Evolutionary conservation across 768 basidiomycete species (phyloP), one percentile per base, ranked within the genome.

Genomic region (Phylloporus rhodoxanthus): DNA sequence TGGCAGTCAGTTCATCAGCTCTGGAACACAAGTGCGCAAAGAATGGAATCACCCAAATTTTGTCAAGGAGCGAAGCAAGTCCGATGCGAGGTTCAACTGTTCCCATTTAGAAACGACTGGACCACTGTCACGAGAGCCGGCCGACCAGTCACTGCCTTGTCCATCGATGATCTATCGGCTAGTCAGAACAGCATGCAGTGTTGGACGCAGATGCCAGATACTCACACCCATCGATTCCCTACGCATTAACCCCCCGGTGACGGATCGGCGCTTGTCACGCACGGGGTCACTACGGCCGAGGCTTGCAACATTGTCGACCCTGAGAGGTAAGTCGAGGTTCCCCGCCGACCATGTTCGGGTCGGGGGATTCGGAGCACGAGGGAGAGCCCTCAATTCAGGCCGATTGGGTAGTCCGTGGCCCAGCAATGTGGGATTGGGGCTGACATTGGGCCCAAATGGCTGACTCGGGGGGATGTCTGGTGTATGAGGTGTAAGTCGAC

Each of bases 61-160:
- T 53, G 77, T 82, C 53, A 98, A 76, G 37, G 91, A 92, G 45
- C 91, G 79, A 60, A 96, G 74, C 10, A 98, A 72, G 57, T 97
- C 95, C 38, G 90, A 84, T 10, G 87, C 81, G 29, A 97, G 75
- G 49, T 83, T 76, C 41, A 98, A 68, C 61, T 96, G 91, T 53
- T 98, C 95, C 95, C 95, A 98, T 70, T 97, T 97, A 47, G 91
- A 87, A 41, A 96, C 79, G 50, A 87, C 74, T 9, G 92, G 85
- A 14, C 91, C 90, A 52, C 70, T 72, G 60, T 89, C 88, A 53
- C 87, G 85, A 63, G 75, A 72, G 55, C 71, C 69, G 48, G 73
- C 69, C 38, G 73, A 67, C 76, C 80, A 79, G 52, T 72, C 75
- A 58, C 80, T 79, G 47, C 75, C 74, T 67, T 80, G 75, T 45